Evolutionary conservation across 2,329 filamentous ascomycete genomes (phyloP), one percentile per base, ranked within the genome.

Genomic region (Aspergillus hiratsukae): DNA sequence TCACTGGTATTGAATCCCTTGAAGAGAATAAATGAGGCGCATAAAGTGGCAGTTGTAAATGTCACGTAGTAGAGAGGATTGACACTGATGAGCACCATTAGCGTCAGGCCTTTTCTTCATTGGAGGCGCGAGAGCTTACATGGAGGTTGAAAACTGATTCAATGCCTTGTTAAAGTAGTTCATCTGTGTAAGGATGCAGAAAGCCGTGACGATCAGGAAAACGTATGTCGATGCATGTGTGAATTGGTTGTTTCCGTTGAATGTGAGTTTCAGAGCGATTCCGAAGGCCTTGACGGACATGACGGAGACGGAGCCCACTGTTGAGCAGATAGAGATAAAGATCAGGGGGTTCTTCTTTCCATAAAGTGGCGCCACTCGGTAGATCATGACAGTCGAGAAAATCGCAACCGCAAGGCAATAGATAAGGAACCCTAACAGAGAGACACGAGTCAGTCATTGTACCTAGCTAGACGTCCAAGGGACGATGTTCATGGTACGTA

Each of bases 91-190:
- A 8, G 5, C 46, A 19, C 53, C 43, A 64, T 77, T 61, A 76
- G 68, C 25, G 55, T 54, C 46, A 62, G 6, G 4, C 35, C 25
- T 17, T 25, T 8, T 28, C 10, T 21, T 21, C n/a, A 19, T 28
- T 19, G 11, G n/a, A 17, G 14, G 17, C 28, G 23, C 27, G 7
- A 27, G 14, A 35, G 80, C 89, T 73, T 83, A 96, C 92, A 99
- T 96, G 66, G 95, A 96, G 31, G 94, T 97, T 29, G 90, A 93
- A 76, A 97, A 99, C 69, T 95, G 91, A 74, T 91, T 95, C 58
- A 99, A 79, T 7, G 94, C 94, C 76, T 99, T 99, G 81, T 99
- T 99, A 77, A 99, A 96, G 76, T 99, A 99, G 76, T 99, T 99
- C 94, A 99, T 97, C 80, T 99, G 94, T 8, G 92, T 97, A 64